phyloP scores from a whole-genome alignment of 192 early-diverging fungal genomes.

The Backusella tarrabulga region DNA sequence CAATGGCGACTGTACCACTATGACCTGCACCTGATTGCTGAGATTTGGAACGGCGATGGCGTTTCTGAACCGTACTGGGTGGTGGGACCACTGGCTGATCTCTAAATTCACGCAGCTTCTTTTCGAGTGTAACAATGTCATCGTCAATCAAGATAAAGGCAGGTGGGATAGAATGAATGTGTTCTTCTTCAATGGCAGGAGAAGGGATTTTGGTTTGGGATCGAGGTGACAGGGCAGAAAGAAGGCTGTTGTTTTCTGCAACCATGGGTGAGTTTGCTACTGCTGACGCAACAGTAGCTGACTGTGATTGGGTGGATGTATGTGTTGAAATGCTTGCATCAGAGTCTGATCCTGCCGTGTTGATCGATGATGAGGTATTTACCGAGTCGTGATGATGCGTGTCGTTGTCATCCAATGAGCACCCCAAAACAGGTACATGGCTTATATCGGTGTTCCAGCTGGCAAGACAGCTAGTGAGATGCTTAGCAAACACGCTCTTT shows the following conservation, averaged over 20 bases:
- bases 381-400: neutral
- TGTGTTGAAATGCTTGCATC: neutral
- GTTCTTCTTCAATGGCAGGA: slow-evolving; percentile 22
- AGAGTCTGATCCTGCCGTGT: neutral
- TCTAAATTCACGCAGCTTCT: slow-evolving; percentile 40
- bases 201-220: slow-evolving; percentile 9
- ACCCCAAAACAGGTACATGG: slow-evolving; percentile 33
- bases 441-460: slow-evolving; percentile 50
- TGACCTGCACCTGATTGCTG: neutral
- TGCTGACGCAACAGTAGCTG: neutral
- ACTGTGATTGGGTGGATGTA: neutral
- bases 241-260: neutral
- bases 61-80: neutral
- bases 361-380: neutral
- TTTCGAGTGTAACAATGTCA: slow-evolving; percentile 48
- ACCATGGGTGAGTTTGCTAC: neutral
- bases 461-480: slow-evolving; percentile 49
- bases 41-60: slow-evolving; percentile 9
- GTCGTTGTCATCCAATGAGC: neutral
- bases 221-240: neutral
- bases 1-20: slow-evolving; percentile 43
- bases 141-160: slow-evolving; percentile 60
- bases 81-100: slow-evolving; percentile 14
- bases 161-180: slow-evolving; percentile 28
- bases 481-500: slow-evolving; percentile 52